Base-by-base conservation (phyloP, 768 basidiomycete genomes). In the Tubosaeta sp. region DNA sequence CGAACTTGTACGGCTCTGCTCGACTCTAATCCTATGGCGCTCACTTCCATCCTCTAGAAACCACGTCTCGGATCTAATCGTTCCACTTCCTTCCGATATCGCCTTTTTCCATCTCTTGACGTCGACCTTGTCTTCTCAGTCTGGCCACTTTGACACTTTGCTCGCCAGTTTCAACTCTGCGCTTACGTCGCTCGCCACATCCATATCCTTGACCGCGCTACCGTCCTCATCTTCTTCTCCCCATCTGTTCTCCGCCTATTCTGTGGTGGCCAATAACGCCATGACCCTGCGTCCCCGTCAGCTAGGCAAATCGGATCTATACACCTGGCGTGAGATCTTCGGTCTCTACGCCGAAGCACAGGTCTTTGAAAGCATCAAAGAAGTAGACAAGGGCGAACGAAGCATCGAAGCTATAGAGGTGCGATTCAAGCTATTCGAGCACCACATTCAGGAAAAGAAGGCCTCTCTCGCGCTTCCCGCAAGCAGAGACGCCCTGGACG, bases 321-420 rank as follows among this genome's bases (percentile, higher is more conserved):
- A 90, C 64, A 77, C 82, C 6, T 97, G 95, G 95, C 75, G 95
- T 22, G 84, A 91, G 69, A 85, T 97, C 27, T 95, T 97, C 63
- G 84, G 85, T 52, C 70, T 95, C 3, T 97, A 95, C 67, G 76
- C 87, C 44, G 92, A 95, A 59, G 75, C 82, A 0, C 87, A 94
- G 59, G 81, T 97, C 1, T 97, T 95, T 59, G 92, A 95, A 65
- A 81, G 80, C 33, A 67, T 81, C 11, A 67, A 74, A 13, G 93
- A 94, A 65, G 62, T 75, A 1, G 73, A 76, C 43, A 68, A 84
- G 5, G 91, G 90, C 1, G 88, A 93, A 59, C 74, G 84, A 31
- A 73, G 77, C 16, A 68, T 84, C 5, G 82, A 89, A 50, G 88
- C 92, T 49, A 77, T 82, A 8, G 90, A 93, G 66, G 67, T 66